These are phyloP conservation scores for Cyberlindnera xylosilytica DNA, from an alignment of 805 yeast genomes.

Conservation along the genomic window DNA sequence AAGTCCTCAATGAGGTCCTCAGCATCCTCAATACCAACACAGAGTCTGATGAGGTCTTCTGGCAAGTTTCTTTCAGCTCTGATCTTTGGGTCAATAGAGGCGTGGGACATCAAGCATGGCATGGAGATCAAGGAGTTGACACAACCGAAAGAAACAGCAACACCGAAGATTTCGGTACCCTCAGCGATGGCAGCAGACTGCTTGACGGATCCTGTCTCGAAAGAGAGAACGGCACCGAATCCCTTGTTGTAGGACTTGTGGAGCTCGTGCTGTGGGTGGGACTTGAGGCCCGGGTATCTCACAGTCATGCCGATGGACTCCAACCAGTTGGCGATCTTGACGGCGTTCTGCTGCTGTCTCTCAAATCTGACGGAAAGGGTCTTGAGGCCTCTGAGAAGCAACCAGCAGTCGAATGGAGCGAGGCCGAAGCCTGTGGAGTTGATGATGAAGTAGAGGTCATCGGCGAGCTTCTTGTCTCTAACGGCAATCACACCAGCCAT, in stretches of 20 bases:
- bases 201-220: constrained; percentile 77
- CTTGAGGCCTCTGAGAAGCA: constrained; percentile 81
- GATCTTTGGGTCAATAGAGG: constrained; percentile 86
- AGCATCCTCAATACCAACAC: constrained; percentile 85
- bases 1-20: constrained; percentile 83
- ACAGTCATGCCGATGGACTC: constrained; percentile 61
- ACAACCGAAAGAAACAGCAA: constrained; percentile 92
- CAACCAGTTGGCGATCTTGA: constrained; percentile 70
- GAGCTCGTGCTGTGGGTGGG: constrained; percentile 78
- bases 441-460: constrained; percentile 68
- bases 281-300: constrained; percentile 78
- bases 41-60: constrained; percentile 84
- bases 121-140: constrained; percentile 88
- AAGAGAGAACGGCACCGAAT: constrained; percentile 83
- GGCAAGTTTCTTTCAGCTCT: constrained; percentile 88
- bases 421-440: constrained; percentile 91
- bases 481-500: constrained; percentile 94
- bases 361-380: constrained; percentile 84
- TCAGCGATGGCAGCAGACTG: constrained; percentile 73
- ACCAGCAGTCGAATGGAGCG: constrained; percentile 92
- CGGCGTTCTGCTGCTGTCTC: constrained; percentile 82
- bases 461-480: constrained; percentile 58
- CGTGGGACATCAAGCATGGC: constrained; percentile 97
- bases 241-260: constrained; percentile 79
- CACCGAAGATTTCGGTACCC: constrained; percentile 72